Base-by-base conservation (phyloP, 2,329 filamentous ascomycete genomes). In the Coniosporium tulheliwenetii region DNA sequence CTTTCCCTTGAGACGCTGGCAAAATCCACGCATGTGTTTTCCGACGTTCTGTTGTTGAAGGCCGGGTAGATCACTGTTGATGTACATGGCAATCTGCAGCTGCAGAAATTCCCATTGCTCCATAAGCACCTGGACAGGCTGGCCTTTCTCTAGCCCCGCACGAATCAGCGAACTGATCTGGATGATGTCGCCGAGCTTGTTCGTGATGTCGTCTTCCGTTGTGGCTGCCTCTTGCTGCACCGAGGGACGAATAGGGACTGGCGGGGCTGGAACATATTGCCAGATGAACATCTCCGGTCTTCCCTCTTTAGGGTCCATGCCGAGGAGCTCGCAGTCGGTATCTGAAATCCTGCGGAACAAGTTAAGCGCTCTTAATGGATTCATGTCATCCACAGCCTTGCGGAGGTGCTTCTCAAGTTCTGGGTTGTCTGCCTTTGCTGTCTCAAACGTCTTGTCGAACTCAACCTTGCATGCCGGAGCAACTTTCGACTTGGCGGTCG, bases 71-170 rank as follows among this genome's bases (percentile, higher is more conserved):
- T 95, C 87, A 47, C 87, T 94, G 65, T 98, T 96, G 59, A 98
- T 89, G 58, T 98, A 96, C 71, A 96, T 86, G 45, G 89, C 91
- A 44, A 96, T 83, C 54, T 96, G 87, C 8, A 94, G 72, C 55
- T 96, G 89, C 45, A 98, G 67, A 53, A 89, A 96, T 55, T 98
- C 91, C 91, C 91, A 98, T 52, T 94, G 86, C 57, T 98, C 91
- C 79, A 96, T 93, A 42, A 96, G 83, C 1, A 85, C 93, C 48
- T 82, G 76, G 2, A 98, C 73, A 0, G 85, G 78, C 10, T 87
- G 83, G 8, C 89, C 89, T 49, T 85, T 86, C 45, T 81, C 72
- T 12, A 96, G 61, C 0, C 85, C 85, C 15, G 84, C 81, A 39
- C 82, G 79, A 46, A 98, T 85, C 50, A 93, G 76, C 41, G 82